Base-by-base conservation (phyloP, 2,329 filamentous ascomycete genomes). In the Xylaria digitata region DNA sequence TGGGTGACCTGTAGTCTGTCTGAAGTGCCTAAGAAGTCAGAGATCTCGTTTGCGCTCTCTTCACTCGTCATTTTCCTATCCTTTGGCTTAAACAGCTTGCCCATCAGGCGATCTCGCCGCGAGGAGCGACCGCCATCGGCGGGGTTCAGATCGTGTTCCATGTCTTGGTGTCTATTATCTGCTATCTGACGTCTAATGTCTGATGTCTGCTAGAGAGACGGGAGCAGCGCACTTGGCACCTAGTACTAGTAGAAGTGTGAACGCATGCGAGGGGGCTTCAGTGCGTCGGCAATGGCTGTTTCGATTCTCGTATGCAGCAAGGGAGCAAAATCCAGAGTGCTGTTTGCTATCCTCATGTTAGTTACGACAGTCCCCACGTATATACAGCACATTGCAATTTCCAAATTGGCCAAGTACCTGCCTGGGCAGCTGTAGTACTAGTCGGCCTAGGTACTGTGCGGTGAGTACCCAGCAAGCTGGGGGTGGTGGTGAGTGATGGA, bases 1-100 rank as follows among this genome's bases (percentile, higher is more conserved):
- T 88, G 84, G 54, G 82, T 80, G 70, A 88, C 82, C 68, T 83
- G 81, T 62, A 89, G 78, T 66, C 82, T 84, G 76, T 90, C 87
- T 66, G 85, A 79, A 43, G 83, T 80, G 66, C 85, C 85, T 58
- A 90, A 81, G 77, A 90, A 90, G 69, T 85, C 84, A 74, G 89
- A 84, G 68, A 90, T 81, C 56, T 86, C 83, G 72, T 82, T 83
- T 70, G 80, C 77, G 61, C 83, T 82, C 66, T 79, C 76, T 66
- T 81, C 80, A 74, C 81, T 84, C 68, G 77, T 76, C 55, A 71
- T 53, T 62, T 75, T 78, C 54, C 68, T 73, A 68, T 78, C 71
- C 72, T 75, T 73, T 78, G 78, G 74, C 78, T 74, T 70, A 74
- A 89, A 89, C 65, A 90, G 80, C 80, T 88, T 89, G 71, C 87